Evolutionary conservation across 306 rosid genomes (phyloP).

Genomic region (Cucurbita argyrosperma): DNA sequence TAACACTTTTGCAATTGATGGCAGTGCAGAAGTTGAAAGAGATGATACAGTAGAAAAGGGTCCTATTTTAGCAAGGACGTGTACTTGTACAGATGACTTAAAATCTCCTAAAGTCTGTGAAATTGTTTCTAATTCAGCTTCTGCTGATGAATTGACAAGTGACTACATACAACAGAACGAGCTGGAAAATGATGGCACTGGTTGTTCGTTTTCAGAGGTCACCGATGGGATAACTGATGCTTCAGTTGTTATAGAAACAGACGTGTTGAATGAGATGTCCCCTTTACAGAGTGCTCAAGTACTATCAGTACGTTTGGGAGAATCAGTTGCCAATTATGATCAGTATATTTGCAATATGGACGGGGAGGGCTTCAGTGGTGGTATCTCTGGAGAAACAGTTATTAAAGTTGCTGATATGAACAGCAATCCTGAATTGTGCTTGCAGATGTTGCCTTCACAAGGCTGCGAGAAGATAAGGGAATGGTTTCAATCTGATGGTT

Average conservation of each 20-base stretch:
- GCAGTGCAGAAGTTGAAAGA: conserved; percentile 16
- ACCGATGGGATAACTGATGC: conserved; percentile 18
- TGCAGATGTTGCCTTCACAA: conserved; percentile 18
- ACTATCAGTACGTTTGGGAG: conserved; percentile 16
- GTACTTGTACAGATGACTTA: conserved; percentile 4
- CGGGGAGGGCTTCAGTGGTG: conserved; percentile 14
- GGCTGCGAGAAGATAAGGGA: conserved; percentile 17
- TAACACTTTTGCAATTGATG: conserved; percentile 11
- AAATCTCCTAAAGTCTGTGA: conserved; percentile 20
- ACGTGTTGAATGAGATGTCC: conserved; percentile 16
- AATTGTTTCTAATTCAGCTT: conserved; percentile 18
- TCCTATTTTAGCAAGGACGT: background rate
- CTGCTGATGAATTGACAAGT: background rate
- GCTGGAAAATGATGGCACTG: conserved; percentile 19
- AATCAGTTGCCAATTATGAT: conserved; percentile 14
- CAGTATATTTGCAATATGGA: conserved; percentile 18
- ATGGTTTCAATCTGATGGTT: conserved; percentile 27
- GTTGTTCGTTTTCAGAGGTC: conserved; percentile 18
- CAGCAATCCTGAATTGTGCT: conserved; percentile 13
- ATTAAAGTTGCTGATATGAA: conserved; percentile 24
- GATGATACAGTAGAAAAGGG: conserved; percentile 8
- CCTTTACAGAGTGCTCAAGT: conserved; percentile 23
- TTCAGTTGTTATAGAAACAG: conserved; percentile 24
- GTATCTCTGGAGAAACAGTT: conserved; percentile 24
- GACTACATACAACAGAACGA: conserved; percentile 23